Evolutionary conservation across 1,139 yeast genomes (phyloP).

Genomic region (Yamadazyma oceani): DNA sequence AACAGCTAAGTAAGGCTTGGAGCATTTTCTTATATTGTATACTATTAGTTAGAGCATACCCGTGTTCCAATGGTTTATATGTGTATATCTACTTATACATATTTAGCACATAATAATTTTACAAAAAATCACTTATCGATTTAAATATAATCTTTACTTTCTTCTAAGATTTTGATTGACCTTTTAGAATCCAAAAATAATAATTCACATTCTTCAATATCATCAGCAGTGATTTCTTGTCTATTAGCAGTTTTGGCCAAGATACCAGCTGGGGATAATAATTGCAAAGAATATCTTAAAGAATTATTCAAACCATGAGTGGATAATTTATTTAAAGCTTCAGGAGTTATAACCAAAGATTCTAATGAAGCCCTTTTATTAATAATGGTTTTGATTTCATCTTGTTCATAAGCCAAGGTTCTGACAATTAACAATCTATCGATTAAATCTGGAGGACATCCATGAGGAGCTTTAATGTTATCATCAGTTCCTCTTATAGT

Average conservation of each 20-base stretch:
- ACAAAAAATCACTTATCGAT: no score
- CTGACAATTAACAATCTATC: constrained; percentile 90
- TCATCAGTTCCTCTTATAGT: constrained; percentile 91
- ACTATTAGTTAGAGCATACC: no score
- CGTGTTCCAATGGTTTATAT: not conserved
- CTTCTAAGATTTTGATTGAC: constrained; percentile 75
- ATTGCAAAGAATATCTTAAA: constrained; percentile 86
- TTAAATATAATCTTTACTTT: constrained; percentile 49
- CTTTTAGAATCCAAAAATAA: constrained; percentile 88
- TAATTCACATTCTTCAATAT: constrained; percentile 82
- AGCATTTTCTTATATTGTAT: no score
- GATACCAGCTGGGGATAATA: constrained; percentile 87
- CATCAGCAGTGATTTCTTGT: constrained; percentile 63
- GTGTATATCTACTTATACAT: not conserved
- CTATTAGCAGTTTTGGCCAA: constrained; percentile 75
- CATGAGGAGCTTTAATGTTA: constrained; percentile 82
- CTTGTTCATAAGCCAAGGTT: constrained; percentile 81
- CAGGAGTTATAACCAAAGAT: constrained; percentile 58
- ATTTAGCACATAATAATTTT: not conserved
- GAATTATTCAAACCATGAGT: constrained; percentile 72
- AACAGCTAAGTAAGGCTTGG: no score
- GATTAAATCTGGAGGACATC: constrained; percentile 91
- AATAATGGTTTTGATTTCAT: constrained; percentile 80
- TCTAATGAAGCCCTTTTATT: constrained; percentile 81
- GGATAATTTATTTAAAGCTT: constrained; percentile 74